A percentile compares a stretch with the other conserved stretches of the same genome.
These are phyloP conservation scores for Elsinoe australis DNA, from an alignment of 2,329 filamentous ascomycete species.

Conservation along the genomic window DNA sequence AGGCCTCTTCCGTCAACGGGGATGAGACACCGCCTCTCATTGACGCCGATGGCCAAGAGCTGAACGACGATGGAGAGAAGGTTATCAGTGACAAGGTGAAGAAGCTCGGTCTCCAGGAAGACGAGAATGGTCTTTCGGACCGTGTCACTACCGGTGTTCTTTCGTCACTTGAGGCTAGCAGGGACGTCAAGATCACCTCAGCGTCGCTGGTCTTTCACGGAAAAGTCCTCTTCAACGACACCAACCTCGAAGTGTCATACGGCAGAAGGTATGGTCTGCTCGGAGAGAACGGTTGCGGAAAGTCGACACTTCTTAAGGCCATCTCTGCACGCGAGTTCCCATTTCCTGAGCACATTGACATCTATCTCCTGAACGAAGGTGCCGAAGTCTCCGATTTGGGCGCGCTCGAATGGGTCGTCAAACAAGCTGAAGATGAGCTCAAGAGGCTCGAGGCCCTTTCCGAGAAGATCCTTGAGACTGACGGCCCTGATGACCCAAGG, in stretches of 20 bases:
- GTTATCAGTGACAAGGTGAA: conserved; percentile 71
- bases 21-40: conserved; percentile 56
- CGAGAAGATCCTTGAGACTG: conserved; percentile 82
- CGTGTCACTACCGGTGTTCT: conserved; percentile 97
- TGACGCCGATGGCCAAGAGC: conserved; percentile 52
- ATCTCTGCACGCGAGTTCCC: conserved; percentile 91
- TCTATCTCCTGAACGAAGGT: conserved; percentile 96
- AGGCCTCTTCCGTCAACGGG: conserved; percentile 60
- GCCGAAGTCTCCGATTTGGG: conserved; percentile 81
- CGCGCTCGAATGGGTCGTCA: conserved; percentile 95
- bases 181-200: conserved; percentile 95
- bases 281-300: conserved; percentile 98
- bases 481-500: conserved; percentile 83
- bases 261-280: conserved; percentile 89
- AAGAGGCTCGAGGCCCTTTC: conserved; percentile 80
- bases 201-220: conserved; percentile 95
- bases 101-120: conserved; percentile 85
- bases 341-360: conserved; percentile 92
- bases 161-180: conserved; percentile 71
- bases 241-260: conserved; percentile 85
- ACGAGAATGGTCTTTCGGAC: conserved; percentile 92
- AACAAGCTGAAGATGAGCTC: conserved; percentile 87
- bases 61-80: conserved; percentile 57
- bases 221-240: conserved; percentile 88
- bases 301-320: conserved; percentile 93